These are phyloP conservation scores for Kodamaea fungicola DNA, from an alignment of 1,139 yeast species.

Conservation along the genomic window DNA sequence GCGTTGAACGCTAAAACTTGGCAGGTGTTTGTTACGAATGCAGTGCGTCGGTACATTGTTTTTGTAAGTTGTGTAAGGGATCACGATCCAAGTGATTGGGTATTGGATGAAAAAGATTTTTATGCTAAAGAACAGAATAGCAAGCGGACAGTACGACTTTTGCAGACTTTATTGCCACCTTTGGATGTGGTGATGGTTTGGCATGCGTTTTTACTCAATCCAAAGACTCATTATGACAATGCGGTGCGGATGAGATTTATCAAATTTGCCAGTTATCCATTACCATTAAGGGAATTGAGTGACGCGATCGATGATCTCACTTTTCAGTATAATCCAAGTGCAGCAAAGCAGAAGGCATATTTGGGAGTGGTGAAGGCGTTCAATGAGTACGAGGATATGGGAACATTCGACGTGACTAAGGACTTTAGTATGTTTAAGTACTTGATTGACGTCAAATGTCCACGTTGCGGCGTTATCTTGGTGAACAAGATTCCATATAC, in stretches of 20 bases:
- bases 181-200: constrained; percentile 35
- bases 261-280: constrained; percentile 18
- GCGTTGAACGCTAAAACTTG: constrained; percentile 4
- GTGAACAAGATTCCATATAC: constrained; percentile 14
- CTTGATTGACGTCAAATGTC: constrained; percentile 14
- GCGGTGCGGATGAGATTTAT: constrained; percentile 19
- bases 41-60: constrained; percentile 7
- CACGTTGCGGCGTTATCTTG: constrained; percentile 14
- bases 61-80: constrained; percentile 6
- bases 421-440: constrained; percentile 4
- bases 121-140: not conserved
- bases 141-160: not conserved
- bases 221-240: constrained; percentile 23
- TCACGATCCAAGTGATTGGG: constrained; percentile 1
- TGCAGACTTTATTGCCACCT: constrained; percentile 21
- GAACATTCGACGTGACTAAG: not conserved
- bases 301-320: constrained; percentile 15
- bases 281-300: constrained; percentile 22
- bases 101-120: constrained; percentile 9
- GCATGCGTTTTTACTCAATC: constrained; percentile 29
- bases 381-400: constrained; percentile 1
- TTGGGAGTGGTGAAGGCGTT: not conserved
- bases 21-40: constrained; percentile 8
- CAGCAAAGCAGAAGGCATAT: not conserved
- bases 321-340: constrained; percentile 14